Conservation (phyloP, 148 eudicot species). For the Chenopodium suecicum region DNA sequence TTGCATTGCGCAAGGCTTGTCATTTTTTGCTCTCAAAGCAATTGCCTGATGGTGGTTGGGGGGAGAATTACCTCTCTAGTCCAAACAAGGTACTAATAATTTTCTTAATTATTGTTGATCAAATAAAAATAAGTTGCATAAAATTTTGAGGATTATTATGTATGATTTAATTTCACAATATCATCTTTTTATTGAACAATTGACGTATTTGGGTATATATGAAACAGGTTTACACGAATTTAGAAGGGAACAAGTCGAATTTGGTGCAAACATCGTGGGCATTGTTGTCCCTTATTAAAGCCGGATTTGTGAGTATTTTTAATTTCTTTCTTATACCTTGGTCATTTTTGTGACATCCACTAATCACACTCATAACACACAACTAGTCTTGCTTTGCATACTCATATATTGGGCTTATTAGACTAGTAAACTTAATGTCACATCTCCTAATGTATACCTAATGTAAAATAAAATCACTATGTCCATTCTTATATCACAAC, state of each 20-base stretch:
- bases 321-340: background rate
- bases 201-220: background rate
- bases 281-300: constrained; percentile 56
- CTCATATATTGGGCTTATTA: no score
- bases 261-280: constrained; percentile 77
- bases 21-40: constrained; percentile 58
- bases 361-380: no score
- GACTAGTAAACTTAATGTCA: no score
- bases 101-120: no score
- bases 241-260: constrained; percentile 49
- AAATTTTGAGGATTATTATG: no score
- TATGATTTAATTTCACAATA: background rate
- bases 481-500: no score
- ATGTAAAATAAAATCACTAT: no score
- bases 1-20: constrained; percentile 47
- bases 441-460: no score
- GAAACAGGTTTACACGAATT: constrained; percentile 48
- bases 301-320: constrained; percentile 51
- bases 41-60: constrained; percentile 64
- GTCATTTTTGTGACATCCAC: no score
- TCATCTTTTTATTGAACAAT: background rate
- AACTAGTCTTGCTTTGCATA: no score
- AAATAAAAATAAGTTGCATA: background rate
- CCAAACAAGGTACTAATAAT: constrained; percentile 41
- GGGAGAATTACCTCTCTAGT: constrained; percentile 64